A percentile compares a stretch with the other conserved stretches of the same genome.
Evolutionary conservation across 345 rosid species (phyloP).

Genomic region (Stellera chamaejasme): DNA sequence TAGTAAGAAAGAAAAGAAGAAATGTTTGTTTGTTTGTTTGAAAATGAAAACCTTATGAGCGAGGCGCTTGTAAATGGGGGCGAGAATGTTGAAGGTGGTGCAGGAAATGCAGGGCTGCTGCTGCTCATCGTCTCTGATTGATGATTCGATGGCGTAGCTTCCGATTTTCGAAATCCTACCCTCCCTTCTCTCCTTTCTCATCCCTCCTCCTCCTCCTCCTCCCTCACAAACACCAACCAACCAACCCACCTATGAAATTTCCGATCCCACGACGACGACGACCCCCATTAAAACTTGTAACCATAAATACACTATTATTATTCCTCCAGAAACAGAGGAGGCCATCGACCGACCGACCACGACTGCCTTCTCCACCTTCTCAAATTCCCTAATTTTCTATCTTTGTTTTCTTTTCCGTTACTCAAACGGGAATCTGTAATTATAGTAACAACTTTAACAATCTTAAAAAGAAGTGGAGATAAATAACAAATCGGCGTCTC

Average conservation of each 20-base stretch:
- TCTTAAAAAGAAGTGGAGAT: no score
- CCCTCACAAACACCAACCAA: no score
- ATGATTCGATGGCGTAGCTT: conserved; percentile 81
- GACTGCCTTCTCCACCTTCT: no score
- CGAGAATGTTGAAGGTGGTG: conserved; percentile 82
- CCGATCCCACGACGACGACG: background rate
- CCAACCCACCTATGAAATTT: background rate
- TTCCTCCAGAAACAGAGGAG: no score
- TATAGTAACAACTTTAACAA: no score
- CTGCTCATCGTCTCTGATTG: conserved; percentile 53
- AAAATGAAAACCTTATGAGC: conserved; percentile 29
- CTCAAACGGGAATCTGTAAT: no score
- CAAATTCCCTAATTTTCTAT: no score
- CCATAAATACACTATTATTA: no score
- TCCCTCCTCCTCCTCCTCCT: background rate
- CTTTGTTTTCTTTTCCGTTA: no score
- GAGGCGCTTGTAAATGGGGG: conserved; percentile 86
- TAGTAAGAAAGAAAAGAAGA: background rate
- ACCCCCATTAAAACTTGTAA: background rate
- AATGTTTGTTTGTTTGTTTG: background rate
- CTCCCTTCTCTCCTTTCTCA: conserved; percentile 25
- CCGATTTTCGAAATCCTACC: conserved; percentile 71
- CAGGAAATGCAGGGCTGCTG: conserved; percentile 76
- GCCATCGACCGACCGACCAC: no score
- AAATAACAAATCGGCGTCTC: no score